These are phyloP conservation scores for Cinchona pubescens DNA, from an alignment of 257 asterid genomes.

Conservation along the genomic window DNA sequence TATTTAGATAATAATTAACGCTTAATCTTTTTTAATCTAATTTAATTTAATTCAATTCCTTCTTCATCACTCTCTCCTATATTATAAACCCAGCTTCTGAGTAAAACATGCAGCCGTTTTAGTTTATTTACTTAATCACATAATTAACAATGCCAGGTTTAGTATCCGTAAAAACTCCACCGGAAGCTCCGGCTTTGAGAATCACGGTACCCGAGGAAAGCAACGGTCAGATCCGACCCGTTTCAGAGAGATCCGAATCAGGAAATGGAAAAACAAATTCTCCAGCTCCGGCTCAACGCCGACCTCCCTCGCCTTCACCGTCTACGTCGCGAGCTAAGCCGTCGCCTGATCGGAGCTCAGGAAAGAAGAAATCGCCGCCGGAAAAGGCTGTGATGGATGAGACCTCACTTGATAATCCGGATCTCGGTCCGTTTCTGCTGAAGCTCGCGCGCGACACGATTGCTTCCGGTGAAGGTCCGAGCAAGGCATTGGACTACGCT, in stretches of 20 bases:
- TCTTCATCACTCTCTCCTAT: not conserved
- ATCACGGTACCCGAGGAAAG: conserved; percentile 53
- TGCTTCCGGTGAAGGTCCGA: conserved; percentile 88
- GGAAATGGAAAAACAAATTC: conserved; percentile 47
- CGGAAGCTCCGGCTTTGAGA: conserved; percentile 67
- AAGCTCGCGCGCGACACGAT: conserved; percentile 90
- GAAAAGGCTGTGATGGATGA: conserved; percentile 57
- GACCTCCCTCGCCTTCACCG: conserved; percentile 91
- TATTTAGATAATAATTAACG: not conserved
- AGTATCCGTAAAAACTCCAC: conserved; percentile 79
- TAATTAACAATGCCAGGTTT: conserved; percentile 73
- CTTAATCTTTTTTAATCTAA: conserved; percentile 2
- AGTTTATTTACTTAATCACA: not conserved
- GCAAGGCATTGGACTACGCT: conserved; percentile 81
- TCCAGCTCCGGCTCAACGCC: conserved; percentile 71
- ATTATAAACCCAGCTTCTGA: not conserved
- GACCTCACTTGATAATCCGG: conserved; percentile 90
- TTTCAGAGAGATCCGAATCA: conserved; percentile 56
- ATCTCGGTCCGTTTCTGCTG: conserved; percentile 90
- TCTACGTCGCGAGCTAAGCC: conserved; percentile 90
- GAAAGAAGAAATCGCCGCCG: conserved; percentile 80
- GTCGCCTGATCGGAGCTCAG: conserved; percentile 85
- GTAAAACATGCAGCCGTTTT: not conserved
- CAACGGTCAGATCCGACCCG: conserved; percentile 56
- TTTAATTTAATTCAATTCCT: not conserved